Base-by-base conservation (phyloP, 2,329 filamentous ascomycete species). In the Hypoxylon sp. region DNA sequence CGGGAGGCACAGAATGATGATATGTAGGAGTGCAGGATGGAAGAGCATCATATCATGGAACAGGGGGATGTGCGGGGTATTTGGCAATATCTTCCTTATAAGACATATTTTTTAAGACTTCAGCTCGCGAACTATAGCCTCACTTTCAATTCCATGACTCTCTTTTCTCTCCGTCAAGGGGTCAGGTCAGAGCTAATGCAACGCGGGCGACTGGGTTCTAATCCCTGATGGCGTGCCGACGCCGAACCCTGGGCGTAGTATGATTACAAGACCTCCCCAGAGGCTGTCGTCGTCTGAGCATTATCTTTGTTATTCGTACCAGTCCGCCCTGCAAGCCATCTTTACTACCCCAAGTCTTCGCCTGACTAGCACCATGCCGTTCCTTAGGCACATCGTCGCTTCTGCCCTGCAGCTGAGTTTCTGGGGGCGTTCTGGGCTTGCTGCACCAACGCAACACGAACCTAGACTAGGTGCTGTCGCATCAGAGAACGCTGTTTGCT, bases 401-500 rank as follows among this genome's bases (percentile, higher is more conserved):
- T 71, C 70, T 22, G 70, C 61, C 29, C 51, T 77, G 33, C 71
- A 75, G 56, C 62, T 76, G 10, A 56, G 69, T 47, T 58, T 72
- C 31, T 52, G 72, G 8, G 70, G 62, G 29, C 66, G 60, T 17
- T 52, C 67, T n/a, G 70, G 56, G 9, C 29, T 73, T 37, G 73
- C 69, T 13, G 61, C 57, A 17, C 64, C 73, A 42, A 68, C 47
- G 26, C 52, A 56, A 24, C 48, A 57, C n/a, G 67, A 50, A 9
- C 74, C 76, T 3, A 76, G 64, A 58, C 68, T 79, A 0, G 92
- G 92, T 24, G 92, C 91, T 35, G 89, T 94, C 19, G 90, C 92
- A 11, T 91, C 90, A 58, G 91, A 94, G 78, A 90, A 86, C 73
- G 79, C 83, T 2, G 86, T 92, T 70, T 94, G 92, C 76, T 93